These are phyloP conservation scores for Striga asiatica DNA, from an alignment of 257 asterid genomes.

Conservation along the genomic window DNA sequence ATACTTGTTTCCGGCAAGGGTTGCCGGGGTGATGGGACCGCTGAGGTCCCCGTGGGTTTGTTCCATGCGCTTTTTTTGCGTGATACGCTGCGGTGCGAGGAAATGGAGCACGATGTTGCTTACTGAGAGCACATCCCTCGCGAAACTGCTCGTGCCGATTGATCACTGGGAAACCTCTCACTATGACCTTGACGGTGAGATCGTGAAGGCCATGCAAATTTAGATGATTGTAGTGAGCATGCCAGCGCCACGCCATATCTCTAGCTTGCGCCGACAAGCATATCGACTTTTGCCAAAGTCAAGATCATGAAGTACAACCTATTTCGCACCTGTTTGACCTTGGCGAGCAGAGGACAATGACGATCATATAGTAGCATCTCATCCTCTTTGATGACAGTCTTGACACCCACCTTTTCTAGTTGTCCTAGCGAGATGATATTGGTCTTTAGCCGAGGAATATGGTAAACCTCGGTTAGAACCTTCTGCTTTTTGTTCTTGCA, in stretches of 20 bases:
- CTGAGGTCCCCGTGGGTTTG: background rate
- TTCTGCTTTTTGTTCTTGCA: background rate
- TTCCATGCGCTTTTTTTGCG: background rate
- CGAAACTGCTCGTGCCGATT: too few species aligned
- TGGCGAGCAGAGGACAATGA: background rate
- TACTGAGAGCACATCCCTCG: too few species aligned
- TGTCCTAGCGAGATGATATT: background rate
- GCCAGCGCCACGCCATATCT: background rate
- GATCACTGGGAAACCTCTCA: too few species aligned
- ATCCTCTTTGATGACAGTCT: background rate
- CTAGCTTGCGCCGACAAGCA: background rate
- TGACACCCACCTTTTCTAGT: background rate
- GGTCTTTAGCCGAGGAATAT: background rate
- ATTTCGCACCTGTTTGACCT: background rate
- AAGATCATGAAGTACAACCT: background rate
- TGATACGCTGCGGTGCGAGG: background rate
- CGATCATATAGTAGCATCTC: background rate
- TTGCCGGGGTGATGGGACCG: background rate
- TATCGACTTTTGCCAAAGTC: background rate
- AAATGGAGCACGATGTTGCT: background rate
- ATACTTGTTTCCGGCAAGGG: background rate
- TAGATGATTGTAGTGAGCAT: too few species aligned
- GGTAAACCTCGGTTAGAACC: background rate
- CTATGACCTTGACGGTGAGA: too few species aligned
- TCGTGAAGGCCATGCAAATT: too few species aligned